Percentiles rank a stretch among this genome's conserved stretches.
These are phyloP conservation scores for Leccinum pallidistipes DNA, from an alignment of 1,284 basidiomycete species.

Conservation along the genomic window DNA sequence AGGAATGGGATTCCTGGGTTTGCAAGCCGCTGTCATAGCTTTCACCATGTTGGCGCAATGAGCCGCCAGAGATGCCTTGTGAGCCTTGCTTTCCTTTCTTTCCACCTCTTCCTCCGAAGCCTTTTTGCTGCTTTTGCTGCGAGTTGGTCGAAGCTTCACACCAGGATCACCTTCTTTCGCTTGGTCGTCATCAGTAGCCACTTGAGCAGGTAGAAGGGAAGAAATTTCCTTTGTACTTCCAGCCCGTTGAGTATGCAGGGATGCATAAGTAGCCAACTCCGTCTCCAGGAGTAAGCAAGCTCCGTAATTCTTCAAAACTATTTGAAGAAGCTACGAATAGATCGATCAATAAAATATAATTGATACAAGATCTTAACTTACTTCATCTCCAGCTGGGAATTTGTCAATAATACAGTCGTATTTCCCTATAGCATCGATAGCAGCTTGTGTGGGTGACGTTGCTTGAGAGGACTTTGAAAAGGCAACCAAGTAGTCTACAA, in stretches of 20 bases:
- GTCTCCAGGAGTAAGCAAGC: neutral
- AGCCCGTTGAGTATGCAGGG: neutral
- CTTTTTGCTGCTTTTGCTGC: neutral
- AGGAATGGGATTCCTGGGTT: neutral
- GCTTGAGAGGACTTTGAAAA: neutral
- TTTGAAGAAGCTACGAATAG: neutral
- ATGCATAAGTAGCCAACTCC: neutral
- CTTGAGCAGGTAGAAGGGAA: neutral
- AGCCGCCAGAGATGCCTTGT: neutral
- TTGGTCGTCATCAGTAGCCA: neutral
- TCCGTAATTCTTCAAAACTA: neutral
- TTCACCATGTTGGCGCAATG: neutral
- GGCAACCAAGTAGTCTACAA: too few relatives aligned
- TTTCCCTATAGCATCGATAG: too few relatives aligned
- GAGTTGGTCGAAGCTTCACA: too few relatives aligned
- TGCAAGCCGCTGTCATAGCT: constrained; percentile 2
- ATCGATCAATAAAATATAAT: too few relatives aligned
- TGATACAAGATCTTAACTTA: too few relatives aligned
- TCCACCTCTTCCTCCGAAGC: neutral
- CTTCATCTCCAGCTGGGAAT: neutral
- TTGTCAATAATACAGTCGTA: too few relatives aligned
- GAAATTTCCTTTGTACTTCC: neutral
- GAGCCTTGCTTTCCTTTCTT: neutral
- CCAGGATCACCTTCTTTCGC: too few relatives aligned
- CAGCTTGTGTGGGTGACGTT: too few relatives aligned